Evolutionary conservation across 73 alveolate species (phyloP), one percentile per base, ranked within the genome.

Genomic region (Paramecium octaurelia): DNA sequence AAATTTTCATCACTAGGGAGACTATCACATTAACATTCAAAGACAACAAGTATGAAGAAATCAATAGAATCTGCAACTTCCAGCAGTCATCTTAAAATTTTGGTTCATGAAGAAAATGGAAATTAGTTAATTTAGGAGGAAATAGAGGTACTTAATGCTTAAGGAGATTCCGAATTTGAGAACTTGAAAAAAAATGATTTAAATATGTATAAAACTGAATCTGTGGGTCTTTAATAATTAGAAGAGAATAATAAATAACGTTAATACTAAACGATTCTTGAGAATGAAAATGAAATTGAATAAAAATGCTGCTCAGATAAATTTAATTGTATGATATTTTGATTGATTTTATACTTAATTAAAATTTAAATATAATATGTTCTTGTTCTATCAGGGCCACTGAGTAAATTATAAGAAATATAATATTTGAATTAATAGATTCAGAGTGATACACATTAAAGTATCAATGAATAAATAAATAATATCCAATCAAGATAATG

Each of bases 21-120:
- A 36, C 8, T 73, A 38, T 40, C 57, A 34, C 60, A 73, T 40
- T 29, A 31, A 29, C 34, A 34, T 18, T 29, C 87, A 11, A 31
- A 21, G 12, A 73, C 87, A 20, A 21, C 57, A 4, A 73, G 29
- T 20, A 73, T 36, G 87, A 40, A 38, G 16, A 34, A 34, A 12
- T 73, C 87, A 4, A 38, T 34, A 35, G 57, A 34, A 10, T 73
- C 57, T 36, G 59, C 36, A 14, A 35, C 59, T 35, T 73, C 87
- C 5, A 40, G 87, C 3, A 73, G 87, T 40, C 87, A 73, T 73
- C 31, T 73, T 8, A 73, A 73, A 38, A 73, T 73, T 73, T 20
- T 36, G 6, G 87, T 73, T 36, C 40, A 43, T 20, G 87, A 73
- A 36, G 87, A 73, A 43, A 73, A 73, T 40, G 87, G 87, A 14